These are phyloP conservation scores for Aspergillus novoparasiticus DNA, from an alignment of 2,329 filamentous ascomycete genomes.

Conservation along the genomic window DNA sequence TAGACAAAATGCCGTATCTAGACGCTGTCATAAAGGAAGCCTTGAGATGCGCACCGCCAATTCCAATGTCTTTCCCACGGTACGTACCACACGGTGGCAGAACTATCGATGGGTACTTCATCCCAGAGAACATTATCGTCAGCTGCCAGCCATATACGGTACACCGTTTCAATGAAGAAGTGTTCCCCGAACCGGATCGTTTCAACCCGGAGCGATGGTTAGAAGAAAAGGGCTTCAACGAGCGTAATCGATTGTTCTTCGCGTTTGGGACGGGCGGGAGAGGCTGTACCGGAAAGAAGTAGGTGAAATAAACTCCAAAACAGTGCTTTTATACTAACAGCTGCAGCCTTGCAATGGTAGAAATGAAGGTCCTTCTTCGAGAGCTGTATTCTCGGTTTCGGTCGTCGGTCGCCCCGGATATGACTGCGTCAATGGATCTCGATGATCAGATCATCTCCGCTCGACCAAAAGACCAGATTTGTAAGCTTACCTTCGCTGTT, in stretches of 20 bases:
- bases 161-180: conserved; percentile 31
- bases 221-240: conserved; percentile 32
- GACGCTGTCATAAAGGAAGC: conserved; percentile 67
- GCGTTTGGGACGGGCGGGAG: conserved; percentile 67
- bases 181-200: conserved; percentile 34
- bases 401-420: conserved; percentile 58
- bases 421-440: conserved; percentile 62
- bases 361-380: conserved; percentile 69
- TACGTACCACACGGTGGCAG: conserved; percentile 44
- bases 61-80: conserved; percentile 56
- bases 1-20: conserved; percentile 54
- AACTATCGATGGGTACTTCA: conserved; percentile 39
- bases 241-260: conserved; percentile 61
- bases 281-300: conserved; percentile 61
- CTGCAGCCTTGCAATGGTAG: conserved; percentile 61
- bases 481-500: conserved; percentile 48
- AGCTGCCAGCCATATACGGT: conserved; percentile 43
- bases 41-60: conserved; percentile 58
- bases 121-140: conserved; percentile 41
- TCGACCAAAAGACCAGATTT: conserved; percentile 62
- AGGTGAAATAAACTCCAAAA: neutral
- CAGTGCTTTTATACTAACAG: conserved; percentile 8
- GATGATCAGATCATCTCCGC: conserved; percentile 70
- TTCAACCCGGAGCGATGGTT: conserved; percentile 40
- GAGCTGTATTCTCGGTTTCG: conserved; percentile 63